Evolutionary conservation across 345 rosid genomes (phyloP).

Genomic region (Passiflora organensis): DNA sequence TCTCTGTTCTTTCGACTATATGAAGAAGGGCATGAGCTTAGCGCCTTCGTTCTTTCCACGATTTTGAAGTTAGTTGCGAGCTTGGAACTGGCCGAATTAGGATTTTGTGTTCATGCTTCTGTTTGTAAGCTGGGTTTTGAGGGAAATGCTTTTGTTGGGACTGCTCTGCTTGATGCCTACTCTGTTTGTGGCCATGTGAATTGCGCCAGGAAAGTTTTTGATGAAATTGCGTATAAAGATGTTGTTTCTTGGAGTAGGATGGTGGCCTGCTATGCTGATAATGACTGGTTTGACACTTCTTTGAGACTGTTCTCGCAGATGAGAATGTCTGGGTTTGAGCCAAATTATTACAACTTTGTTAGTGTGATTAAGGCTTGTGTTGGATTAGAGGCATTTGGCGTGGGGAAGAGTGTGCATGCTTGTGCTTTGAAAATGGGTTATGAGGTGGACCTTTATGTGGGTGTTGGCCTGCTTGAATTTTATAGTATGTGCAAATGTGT

Average conservation of each 20-base stretch:
- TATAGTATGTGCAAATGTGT: slow-evolving; percentile 44
- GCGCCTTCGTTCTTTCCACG: slow-evolving; percentile 64
- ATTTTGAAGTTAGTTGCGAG: slow-evolving; percentile 55
- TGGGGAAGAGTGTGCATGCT: slow-evolving; percentile 66
- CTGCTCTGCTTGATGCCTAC: slow-evolving; percentile 70
- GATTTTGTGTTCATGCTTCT: slow-evolving; percentile 52
- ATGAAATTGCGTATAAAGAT: slow-evolving; percentile 56
- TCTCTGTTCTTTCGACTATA: slow-evolving; percentile 47
- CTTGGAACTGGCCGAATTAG: slow-evolving; percentile 44
- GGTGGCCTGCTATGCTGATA: slow-evolving; percentile 66
- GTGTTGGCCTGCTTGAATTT: slow-evolving; percentile 68
- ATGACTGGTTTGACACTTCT: slow-evolving; percentile 49
- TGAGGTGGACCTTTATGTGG: slow-evolving; percentile 50
- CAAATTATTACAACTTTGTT: slow-evolving; percentile 56
- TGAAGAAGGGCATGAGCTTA: slow-evolving; percentile 72
- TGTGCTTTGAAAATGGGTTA: slow-evolving; percentile 49
- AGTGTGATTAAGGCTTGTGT: slow-evolving; percentile 67
- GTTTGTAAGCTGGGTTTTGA: slow-evolving; percentile 63
- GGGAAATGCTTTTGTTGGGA: slow-evolving; percentile 64
- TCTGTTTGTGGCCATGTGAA: slow-evolving; percentile 49
- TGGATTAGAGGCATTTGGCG: slow-evolving; percentile 43
- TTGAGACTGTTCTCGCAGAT: slow-evolving; percentile 42
- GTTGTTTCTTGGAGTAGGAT: slow-evolving; percentile 87
- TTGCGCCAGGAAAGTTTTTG: slow-evolving; percentile 52
- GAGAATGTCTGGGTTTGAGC: slow-evolving; percentile 60